phyloP scores from a whole-genome alignment of 768 basidiomycete species.

The Tricholoma flavovirens region DNA sequence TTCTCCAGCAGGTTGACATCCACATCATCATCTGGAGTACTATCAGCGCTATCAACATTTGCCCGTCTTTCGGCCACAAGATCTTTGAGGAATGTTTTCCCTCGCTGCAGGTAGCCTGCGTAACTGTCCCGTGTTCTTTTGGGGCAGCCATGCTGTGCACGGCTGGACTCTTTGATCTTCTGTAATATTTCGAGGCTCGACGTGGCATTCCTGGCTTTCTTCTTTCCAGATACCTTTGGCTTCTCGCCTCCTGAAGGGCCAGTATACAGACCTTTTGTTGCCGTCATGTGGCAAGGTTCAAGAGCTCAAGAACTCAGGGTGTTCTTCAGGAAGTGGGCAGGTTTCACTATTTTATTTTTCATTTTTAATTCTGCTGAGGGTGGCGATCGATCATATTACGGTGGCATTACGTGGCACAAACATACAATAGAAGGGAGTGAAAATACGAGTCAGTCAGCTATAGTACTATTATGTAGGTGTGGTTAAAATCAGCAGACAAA shows the following conservation, averaged over 20 bases:
- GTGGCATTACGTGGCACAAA: neutral
- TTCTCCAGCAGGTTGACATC: slow-evolving; percentile 16
- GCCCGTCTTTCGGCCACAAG: neutral
- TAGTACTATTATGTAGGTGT: neutral
- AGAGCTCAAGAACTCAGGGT: neutral
- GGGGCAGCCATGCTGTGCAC: neutral
- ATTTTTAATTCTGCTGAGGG: neutral
- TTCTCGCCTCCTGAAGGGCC: neutral
- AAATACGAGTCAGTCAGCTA: neutral
- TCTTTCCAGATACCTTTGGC: neutral
- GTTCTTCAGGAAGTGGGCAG: neutral
- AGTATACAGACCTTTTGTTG: neutral
- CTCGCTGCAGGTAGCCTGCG: neutral
- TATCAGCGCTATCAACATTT: neutral
- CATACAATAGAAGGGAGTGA: neutral
- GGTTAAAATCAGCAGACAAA: neutral
- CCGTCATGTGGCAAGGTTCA: neutral
- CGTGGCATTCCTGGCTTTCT: neutral
- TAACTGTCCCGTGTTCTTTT: neutral
- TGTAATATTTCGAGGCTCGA: neutral
- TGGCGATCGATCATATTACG: neutral
- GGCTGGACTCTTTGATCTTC: neutral
- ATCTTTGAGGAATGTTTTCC: neutral
- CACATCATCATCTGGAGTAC: slow-evolving; percentile 7
- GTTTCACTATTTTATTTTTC: neutral